Percentiles rank a stretch among this genome's conserved stretches.
Evolutionary conservation across 2,329 filamentous ascomycete genomes (phyloP).

Genomic region (Exophiala spinifera): DNA sequence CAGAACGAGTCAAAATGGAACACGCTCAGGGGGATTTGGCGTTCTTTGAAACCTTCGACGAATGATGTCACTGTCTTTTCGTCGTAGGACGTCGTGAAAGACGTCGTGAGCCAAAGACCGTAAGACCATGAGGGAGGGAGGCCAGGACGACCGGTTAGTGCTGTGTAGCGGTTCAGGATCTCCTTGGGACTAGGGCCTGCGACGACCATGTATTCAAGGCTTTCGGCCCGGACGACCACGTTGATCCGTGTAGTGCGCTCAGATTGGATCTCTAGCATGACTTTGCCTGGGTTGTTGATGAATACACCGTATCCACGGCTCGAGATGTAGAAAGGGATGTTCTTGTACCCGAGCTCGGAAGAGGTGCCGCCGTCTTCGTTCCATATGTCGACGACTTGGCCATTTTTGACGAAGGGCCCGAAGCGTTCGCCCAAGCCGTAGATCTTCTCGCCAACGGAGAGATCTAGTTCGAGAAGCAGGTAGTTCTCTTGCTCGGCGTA

Average conservation of each 20-base stretch:
- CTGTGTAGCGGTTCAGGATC: slow-evolving; percentile 64
- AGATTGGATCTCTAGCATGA: slow-evolving; percentile 71
- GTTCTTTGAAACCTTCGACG: slow-evolving; percentile 64
- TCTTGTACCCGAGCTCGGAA: slow-evolving; percentile 42
- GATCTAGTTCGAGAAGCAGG: slow-evolving; percentile 35
- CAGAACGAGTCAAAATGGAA: slow-evolving; percentile 79
- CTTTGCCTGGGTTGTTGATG: slow-evolving; percentile 65
- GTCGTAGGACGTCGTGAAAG: slow-evolving; percentile 69
- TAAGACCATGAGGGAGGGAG: slow-evolving; percentile 71
- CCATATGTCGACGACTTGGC: slow-evolving; percentile 65
- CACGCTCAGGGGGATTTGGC: slow-evolving; percentile 64
- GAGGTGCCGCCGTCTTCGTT: slow-evolving; percentile 53
- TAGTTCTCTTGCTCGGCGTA: slow-evolving; percentile 39
- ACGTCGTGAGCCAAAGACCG: slow-evolving; percentile 71
- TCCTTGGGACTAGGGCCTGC: slow-evolving; percentile 70
- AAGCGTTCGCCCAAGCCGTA: slow-evolving; percentile 75
- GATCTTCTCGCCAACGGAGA: slow-evolving; percentile 54
- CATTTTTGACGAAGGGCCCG: slow-evolving; percentile 72
- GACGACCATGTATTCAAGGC: slow-evolving; percentile 71
- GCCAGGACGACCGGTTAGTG: slow-evolving; percentile 63
- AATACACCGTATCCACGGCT: slow-evolving; percentile 75
- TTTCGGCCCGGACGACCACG: slow-evolving; percentile 65
- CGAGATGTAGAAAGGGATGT: slow-evolving; percentile 42
- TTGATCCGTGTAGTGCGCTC: slow-evolving; percentile 70
- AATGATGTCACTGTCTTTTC: slow-evolving; percentile 62